These are phyloP conservation scores for Moniliella sp. DNA, from an alignment of 1,284 basidiomycete species.

Conservation along the genomic window DNA sequence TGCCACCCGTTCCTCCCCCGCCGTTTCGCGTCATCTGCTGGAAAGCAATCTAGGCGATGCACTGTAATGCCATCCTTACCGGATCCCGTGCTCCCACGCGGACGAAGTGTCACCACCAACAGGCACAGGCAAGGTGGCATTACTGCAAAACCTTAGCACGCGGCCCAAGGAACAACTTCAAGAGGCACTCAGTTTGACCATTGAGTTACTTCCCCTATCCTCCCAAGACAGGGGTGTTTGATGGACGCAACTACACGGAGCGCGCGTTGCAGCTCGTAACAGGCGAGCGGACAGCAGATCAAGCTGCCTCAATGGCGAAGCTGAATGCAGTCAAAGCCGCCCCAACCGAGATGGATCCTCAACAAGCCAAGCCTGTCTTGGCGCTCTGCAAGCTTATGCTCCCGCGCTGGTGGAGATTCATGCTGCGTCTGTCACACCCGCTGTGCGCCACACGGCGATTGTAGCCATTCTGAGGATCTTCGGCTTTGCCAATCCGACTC, in stretches of 20 bases:
- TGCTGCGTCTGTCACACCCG: conserved; percentile 20
- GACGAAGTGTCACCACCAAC: too few relatives aligned
- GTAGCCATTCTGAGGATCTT: conserved; percentile 24
- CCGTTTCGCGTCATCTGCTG: conserved; percentile 17
- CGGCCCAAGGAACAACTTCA: conserved; percentile 56
- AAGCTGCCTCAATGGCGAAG: too few relatives aligned
- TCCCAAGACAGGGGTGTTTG: conserved; percentile 65
- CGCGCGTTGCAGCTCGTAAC: too few relatives aligned
- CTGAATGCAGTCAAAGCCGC: neutral
- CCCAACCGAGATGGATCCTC: conserved; percentile 11
- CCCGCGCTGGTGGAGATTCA: conserved; percentile 25
- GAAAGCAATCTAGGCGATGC: too few relatives aligned
- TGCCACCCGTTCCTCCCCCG: conserved; percentile 16
- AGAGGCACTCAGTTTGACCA: conserved; percentile 21
- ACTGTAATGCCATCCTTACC: too few relatives aligned
- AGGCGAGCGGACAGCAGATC: too few relatives aligned
- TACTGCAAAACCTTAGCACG: conserved; percentile 88
- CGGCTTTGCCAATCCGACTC: conserved; percentile 19
- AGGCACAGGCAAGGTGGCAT: conserved; percentile 66
- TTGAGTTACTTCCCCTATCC: conserved; percentile 25
- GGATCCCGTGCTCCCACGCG: too few relatives aligned
- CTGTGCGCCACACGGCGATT: conserved; percentile 18
- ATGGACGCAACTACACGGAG: conserved; percentile 67
- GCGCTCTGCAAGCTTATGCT: conserved; percentile 25
- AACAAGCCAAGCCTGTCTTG: conserved; percentile 16